Evolutionary conservation across 2,329 filamentous ascomycete species (phyloP).

Genomic region (Colletotrichum karsti): DNA sequence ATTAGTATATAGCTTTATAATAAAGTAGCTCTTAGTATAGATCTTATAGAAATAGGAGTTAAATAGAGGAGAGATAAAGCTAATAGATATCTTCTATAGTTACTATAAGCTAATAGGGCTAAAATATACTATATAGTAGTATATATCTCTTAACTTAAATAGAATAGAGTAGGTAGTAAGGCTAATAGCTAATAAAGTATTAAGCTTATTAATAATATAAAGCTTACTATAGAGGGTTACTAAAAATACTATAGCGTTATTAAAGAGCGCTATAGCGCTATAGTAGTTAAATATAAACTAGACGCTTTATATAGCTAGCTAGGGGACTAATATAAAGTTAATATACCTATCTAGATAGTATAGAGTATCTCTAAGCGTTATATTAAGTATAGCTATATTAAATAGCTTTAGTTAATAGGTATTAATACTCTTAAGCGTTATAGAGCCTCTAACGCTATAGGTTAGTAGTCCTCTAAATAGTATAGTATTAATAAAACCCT

Average conservation of each 20-base stretch:
- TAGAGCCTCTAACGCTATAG: too few relatives aligned
- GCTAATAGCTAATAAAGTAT: neutral
- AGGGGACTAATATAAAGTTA: neutral
- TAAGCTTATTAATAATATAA: neutral
- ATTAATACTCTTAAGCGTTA: neutral
- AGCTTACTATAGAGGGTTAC: neutral
- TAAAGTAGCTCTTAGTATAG: neutral
- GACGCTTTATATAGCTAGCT: neutral
- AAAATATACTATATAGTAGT: neutral
- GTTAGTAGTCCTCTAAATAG: too few relatives aligned
- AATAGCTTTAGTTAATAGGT: neutral
- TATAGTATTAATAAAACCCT: neutral
- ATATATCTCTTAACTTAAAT: neutral
- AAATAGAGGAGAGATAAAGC: neutral
- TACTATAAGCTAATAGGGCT: neutral
- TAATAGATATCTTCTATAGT: neutral
- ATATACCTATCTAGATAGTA: neutral
- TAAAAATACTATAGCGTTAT: neutral
- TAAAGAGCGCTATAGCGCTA: neutral
- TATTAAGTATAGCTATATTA: neutral
- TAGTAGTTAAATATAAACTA: neutral
- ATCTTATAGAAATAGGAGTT: neutral
- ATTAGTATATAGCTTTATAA: neutral
- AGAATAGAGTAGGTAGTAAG: neutral
- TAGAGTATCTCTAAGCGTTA: neutral